A percentile compares a stretch with the other conserved stretches of the same genome.
Conservation (phyloP, 2,329 filamentous ascomycete genomes). For the Phyllosticta citrichinensis region DNA sequence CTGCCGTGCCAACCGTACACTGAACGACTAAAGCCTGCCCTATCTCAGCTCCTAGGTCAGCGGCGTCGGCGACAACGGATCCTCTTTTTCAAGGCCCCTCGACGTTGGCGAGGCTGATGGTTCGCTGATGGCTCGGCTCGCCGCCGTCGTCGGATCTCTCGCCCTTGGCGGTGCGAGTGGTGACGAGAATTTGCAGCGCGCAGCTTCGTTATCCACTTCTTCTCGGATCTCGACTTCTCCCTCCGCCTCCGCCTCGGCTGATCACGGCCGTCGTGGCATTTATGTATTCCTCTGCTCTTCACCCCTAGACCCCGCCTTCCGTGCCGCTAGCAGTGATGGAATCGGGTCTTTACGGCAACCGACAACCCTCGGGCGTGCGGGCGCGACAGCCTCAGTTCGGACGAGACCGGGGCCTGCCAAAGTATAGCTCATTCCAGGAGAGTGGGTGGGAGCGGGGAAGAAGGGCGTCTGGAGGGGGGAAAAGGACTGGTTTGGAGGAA, state of each 20-base stretch:
- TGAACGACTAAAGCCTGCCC: background rate
- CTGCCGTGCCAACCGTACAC: background rate
- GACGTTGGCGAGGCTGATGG: background rate
- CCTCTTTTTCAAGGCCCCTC: background rate
- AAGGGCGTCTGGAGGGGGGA: background rate
- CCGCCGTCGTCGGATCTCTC: background rate
- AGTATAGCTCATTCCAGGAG: background rate
- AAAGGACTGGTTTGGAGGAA: background rate
- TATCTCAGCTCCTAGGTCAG: background rate
- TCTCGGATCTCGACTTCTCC: background rate
- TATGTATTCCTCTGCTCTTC: background rate
- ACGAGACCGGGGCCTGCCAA: background rate
- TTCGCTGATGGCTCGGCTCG: background rate
- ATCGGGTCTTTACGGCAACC: slow-evolving; percentile 5
- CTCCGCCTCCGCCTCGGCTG: background rate
- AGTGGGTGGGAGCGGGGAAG: background rate
- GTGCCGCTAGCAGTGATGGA: background rate
- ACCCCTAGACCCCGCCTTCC: background rate
- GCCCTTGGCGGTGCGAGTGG: too few species aligned
- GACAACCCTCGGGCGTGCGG: background rate
- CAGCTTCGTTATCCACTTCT: background rate
- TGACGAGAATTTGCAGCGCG: background rate
- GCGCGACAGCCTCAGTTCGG: background rate
- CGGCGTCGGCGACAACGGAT: background rate
- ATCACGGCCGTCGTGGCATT: background rate